Evolutionary conservation across 2,329 filamentous ascomycete genomes (phyloP).

Genomic region (Clarireedia paspali): DNA sequence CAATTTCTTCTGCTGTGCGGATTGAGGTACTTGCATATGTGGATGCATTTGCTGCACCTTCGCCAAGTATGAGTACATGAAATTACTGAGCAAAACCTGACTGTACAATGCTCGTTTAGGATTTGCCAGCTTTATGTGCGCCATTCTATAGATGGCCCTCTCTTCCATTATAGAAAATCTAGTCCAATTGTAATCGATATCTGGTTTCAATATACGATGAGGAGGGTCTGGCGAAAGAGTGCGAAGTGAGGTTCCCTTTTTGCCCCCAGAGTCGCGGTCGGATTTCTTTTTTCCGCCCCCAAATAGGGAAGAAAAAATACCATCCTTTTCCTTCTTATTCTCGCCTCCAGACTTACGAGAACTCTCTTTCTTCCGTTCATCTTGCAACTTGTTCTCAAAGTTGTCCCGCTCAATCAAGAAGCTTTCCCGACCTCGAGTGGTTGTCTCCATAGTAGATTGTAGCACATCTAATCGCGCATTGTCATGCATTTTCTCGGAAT

Average conservation of each 20-base stretch:
- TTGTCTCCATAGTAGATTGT: constrained; percentile 76
- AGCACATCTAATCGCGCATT: constrained; percentile 78
- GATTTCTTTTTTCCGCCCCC: constrained; percentile 82
- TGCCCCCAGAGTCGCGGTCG: constrained; percentile 65
- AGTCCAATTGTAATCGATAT: constrained; percentile 94
- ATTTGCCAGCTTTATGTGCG: constrained; percentile 98
- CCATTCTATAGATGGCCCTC: constrained; percentile 95
- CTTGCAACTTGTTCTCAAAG: constrained; percentile 63
- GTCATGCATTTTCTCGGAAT: constrained; percentile 58
- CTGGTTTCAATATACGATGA: constrained; percentile 66
- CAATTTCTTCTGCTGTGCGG: constrained; percentile 62
- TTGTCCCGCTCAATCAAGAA: constrained; percentile 74
- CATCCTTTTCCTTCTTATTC: constrained; percentile 85
- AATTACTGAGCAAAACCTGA: constrained; percentile 94
- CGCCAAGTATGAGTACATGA: constrained; percentile 98
- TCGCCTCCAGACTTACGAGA: constrained; percentile 62
- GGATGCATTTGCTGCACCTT: constrained; percentile 99
- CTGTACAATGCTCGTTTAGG: constrained; percentile 85
- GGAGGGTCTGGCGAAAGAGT: constrained; percentile 76
- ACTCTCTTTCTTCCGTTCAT: constrained; percentile 76
- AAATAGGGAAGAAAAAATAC: constrained; percentile 90
- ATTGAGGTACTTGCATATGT: constrained; percentile 83
- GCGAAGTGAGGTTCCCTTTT: constrained; percentile 64
- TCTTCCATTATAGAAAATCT: constrained; percentile 93
- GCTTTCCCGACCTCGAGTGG: constrained; percentile 67